These are phyloP conservation scores for Akanthomyces dipterigenus DNA, from an alignment of 2,329 filamentous ascomycete genomes.

Conservation along the genomic window DNA sequence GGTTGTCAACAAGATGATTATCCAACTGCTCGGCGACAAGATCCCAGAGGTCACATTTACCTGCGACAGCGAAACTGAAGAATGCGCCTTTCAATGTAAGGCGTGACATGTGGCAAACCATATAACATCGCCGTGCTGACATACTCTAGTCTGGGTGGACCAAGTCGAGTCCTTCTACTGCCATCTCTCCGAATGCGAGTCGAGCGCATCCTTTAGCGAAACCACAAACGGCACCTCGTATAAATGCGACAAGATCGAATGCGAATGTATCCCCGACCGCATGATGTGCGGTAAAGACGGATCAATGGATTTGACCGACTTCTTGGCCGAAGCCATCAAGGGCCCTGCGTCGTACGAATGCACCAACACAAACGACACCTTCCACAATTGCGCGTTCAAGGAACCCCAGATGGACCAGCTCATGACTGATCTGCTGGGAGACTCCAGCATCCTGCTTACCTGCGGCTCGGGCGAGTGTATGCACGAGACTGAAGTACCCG, in stretches of 20 bases:
- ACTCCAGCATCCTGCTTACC: constrained; percentile 75
- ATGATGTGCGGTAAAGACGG: constrained; percentile 92
- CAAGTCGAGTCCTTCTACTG: constrained; percentile 95
- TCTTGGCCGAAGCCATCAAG: constrained; percentile 73
- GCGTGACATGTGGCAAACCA: neutral
- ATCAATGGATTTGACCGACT: constrained; percentile 87
- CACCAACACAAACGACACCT: constrained; percentile 54
- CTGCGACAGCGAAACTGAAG: constrained; percentile 65
- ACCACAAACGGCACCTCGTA: constrained; percentile 77
- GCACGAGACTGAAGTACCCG: constrained; percentile 86
- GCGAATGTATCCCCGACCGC: constrained; percentile 79
- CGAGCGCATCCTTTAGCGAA: constrained; percentile 60
- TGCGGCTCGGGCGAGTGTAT: constrained; percentile 89
- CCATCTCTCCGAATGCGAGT: constrained; percentile 73
- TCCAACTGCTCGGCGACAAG: constrained; percentile 75
- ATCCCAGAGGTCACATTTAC: constrained; percentile 93
- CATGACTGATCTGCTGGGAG: constrained; percentile 83
- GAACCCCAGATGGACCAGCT: constrained; percentile 90
- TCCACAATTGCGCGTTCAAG: constrained; percentile 69
- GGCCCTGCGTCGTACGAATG: constrained; percentile 84
- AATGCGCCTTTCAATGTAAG: constrained; percentile 93
- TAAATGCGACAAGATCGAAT: constrained; percentile 76
- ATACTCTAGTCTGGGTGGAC: constrained; percentile 76
- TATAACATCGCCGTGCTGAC: constrained; percentile 8
- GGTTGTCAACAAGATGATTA: constrained; percentile 92